Percentiles rank a stretch among this genome's conserved stretches.
These are phyloP conservation scores for Fraxinus americana DNA, from an alignment of 257 asterid species.

Conservation along the genomic window DNA sequence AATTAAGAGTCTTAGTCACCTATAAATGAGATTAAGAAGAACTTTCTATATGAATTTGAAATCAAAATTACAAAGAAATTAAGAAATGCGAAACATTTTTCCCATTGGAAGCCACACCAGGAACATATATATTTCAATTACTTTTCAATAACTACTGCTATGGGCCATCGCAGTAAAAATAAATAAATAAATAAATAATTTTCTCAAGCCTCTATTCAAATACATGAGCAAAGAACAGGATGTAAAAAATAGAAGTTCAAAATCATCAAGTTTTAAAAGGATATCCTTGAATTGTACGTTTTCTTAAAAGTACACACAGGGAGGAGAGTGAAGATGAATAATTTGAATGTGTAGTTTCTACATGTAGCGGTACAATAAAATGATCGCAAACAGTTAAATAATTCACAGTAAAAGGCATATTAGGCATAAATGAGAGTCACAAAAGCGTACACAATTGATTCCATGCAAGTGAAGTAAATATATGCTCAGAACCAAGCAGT, in stretches of 20 bases:
- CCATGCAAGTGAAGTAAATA: conserved; percentile 20
- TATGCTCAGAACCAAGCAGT: conserved; percentile 17
- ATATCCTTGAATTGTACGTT: not conserved
- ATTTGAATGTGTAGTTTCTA: not conserved
- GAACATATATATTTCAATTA: not conserved
- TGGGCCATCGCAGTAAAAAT: not conserved
- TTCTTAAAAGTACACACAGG: not conserved
- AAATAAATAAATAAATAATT: not conserved
- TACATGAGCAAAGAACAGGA: not conserved
- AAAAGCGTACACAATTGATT: not conserved
- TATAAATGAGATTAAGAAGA: not conserved
- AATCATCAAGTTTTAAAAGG: not conserved
- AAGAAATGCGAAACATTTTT: not conserved
- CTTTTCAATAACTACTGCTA: not conserved
- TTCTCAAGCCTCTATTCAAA: not conserved
- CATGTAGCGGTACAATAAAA: not conserved
- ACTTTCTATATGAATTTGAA: conserved; percentile 1
- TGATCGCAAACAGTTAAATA: not conserved
- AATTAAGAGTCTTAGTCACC: not conserved
- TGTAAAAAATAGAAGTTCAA: not conserved
- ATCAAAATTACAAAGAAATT: not conserved
- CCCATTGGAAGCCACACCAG: not conserved
- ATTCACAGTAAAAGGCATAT: not conserved
- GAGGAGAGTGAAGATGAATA: not conserved
- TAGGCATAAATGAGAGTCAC: not conserved